phyloP scores from a whole-genome alignment of 169 alveolate species.

The Cryptosporidium xiaoi region DNA sequence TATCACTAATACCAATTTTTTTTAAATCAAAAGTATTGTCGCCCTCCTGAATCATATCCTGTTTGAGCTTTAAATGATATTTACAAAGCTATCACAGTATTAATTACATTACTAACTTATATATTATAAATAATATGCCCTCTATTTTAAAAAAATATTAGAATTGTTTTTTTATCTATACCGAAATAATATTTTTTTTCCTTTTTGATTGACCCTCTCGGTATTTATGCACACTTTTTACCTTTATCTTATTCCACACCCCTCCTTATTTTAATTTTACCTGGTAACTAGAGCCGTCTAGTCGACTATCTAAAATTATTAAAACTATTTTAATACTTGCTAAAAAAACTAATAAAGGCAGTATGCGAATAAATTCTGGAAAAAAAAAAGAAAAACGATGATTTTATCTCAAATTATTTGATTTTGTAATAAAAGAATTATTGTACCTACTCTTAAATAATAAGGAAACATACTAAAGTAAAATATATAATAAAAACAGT shows the following conservation, averaged over 20 bases:
- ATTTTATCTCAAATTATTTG: neutral
- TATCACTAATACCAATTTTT: constrained; percentile 30
- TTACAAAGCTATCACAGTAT: neutral
- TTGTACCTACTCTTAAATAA: neutral
- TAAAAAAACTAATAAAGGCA: too few species aligned
- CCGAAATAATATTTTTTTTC: too few species aligned
- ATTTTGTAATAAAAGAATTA: neutral
- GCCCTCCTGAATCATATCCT: neutral
- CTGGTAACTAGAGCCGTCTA: constrained; percentile 13
- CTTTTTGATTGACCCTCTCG: too few species aligned
- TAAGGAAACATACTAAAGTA: neutral
- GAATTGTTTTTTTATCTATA: too few species aligned
- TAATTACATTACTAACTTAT: too few species aligned
- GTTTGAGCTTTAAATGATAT: neutral
- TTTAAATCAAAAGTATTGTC: constrained; percentile 9
- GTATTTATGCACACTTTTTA: too few species aligned
- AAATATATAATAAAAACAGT: neutral
- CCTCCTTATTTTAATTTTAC: neutral
- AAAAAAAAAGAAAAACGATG: neutral
- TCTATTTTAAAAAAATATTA: too few species aligned
- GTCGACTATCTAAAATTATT: constrained; percentile 3
- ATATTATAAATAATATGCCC: too few species aligned
- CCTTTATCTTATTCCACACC: neutral
- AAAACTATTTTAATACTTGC: too few species aligned
- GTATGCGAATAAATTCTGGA: neutral